Base-by-base conservation (phyloP, 768 basidiomycete species). In the Clitopilus hobsonii region DNA sequence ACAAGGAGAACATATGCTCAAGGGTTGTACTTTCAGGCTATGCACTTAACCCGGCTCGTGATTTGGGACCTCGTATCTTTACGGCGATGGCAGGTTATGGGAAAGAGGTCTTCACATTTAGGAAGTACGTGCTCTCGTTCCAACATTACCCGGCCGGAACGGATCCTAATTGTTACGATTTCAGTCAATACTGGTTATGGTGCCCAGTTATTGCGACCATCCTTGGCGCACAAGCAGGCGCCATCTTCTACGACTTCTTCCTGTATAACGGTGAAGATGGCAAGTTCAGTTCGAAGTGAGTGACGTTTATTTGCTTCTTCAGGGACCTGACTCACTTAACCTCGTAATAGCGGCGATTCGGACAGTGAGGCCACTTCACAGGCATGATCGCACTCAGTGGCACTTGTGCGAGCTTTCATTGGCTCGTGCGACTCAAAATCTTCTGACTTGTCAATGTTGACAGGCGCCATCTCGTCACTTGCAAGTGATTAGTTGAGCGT, bases 1-100 rank as follows among this genome's bases (percentile, higher is more conserved):
- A n/a, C 49, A 5, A 23, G 23, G 20, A 28, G 20, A 10, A 11
- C 14, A 7, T 38, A 23, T n/a, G 38, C n/a, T n/a, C 29, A 25
- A 51, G n/a, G 26, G 36, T n/a, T 28, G 10, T 23, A 58, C n/a
- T 38, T 18, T n/a, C 7, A 71, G 72, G 62, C 14, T 73, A 70
- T 55, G 72, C 71, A 5, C 51, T 74, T 6, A 74, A 74, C 58
- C 70, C 71, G 30, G 67, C 71, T n/a, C 67, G 71, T 53, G 64
- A 76, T 59, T 67, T 76, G 29, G 88, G 88, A 16, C 88, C 88
- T 6, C 78, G 88, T 24, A 68, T 90, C 51, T 67, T 88, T 60
- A 86, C 85, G 1, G 79, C 87, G 4, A 83, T 88, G 77, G 85
- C 79, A 6, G 88, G 88, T 2, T 90, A 88, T 60, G 86, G 86